Evolutionary conservation across 2,329 filamentous ascomycete species (phyloP).

Genomic region (Aspergillus eucalypticola): DNA sequence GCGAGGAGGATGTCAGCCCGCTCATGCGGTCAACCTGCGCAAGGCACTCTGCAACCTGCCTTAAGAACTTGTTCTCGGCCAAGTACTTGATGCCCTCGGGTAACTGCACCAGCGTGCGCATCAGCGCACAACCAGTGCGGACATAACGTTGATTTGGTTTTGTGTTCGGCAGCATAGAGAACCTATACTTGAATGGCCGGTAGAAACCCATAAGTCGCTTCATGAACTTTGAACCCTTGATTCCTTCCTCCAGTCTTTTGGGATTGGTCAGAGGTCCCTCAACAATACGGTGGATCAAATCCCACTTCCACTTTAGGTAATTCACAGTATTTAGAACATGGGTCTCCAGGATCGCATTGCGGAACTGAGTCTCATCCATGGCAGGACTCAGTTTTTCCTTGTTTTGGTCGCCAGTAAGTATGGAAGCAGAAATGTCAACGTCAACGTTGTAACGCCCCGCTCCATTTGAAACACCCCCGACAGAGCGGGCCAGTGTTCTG

Average conservation of each 20-base stretch:
- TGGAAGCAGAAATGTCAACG: constrained; percentile 47
- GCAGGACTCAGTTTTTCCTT: constrained; percentile 60
- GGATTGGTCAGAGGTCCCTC: constrained; percentile 89
- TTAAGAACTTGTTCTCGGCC: constrained; percentile 85
- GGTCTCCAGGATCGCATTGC: constrained; percentile 66
- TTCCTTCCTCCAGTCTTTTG: constrained; percentile 89
- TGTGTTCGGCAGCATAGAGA: constrained; percentile 85
- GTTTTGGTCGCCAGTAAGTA: constrained; percentile 43
- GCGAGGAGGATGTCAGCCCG: constrained; percentile 67
- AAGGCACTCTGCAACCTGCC: constrained; percentile 92
- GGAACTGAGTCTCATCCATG: constrained; percentile 66
- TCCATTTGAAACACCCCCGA: constrained; percentile 43
- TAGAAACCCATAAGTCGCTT: constrained; percentile 95
- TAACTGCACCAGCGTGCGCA: constrained; percentile 83
- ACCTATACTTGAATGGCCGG: constrained; percentile 93
- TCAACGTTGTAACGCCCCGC: constrained; percentile 45
- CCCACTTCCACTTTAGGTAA: constrained; percentile 97
- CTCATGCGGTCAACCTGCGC: constrained; percentile 89
- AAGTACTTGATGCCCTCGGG: constrained; percentile 82
- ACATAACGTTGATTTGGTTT: constrained; percentile 94
- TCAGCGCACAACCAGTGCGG: constrained; percentile 80
- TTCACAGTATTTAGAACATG: constrained; percentile 87
- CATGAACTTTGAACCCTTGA: constrained; percentile 93
- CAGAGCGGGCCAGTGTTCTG: constrained; percentile 81
- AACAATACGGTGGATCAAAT: constrained; percentile 83